Conservation (phyloP, 192 early-diverging fungal genomes). For the Spinellus fusiger region DNA sequence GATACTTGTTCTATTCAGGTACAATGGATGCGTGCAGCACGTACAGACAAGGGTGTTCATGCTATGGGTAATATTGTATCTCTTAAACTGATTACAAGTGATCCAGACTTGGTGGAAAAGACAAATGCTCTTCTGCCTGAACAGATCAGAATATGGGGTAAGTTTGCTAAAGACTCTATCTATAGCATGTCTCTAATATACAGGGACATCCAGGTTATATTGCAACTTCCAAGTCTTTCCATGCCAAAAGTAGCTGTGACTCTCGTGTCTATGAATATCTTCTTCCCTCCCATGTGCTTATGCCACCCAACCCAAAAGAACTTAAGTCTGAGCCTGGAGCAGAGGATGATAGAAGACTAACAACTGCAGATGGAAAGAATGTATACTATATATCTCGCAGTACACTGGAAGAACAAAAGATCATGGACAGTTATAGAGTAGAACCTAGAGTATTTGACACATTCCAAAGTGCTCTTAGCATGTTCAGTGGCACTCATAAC, state of each 20-base stretch:
- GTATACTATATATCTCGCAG: slow-evolving; percentile 4
- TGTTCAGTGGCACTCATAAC: slow-evolving; percentile 85
- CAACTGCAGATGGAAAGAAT: neutral
- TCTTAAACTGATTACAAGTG: slow-evolving; percentile 84
- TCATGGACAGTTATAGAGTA: slow-evolving; percentile 60
- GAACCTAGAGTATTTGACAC: slow-evolving; percentile 49
- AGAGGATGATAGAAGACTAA: slow-evolving; percentile 1
- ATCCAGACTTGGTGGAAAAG: slow-evolving; percentile 64
- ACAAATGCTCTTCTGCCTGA: slow-evolving; percentile 79
- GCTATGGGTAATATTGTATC: slow-evolving; percentile 94
- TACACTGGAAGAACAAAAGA: slow-evolving; percentile 53
- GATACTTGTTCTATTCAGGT: slow-evolving; percentile 40
- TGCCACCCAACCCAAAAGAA: slow-evolving; percentile 19
- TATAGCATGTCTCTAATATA: neutral
- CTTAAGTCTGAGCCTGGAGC: neutral
- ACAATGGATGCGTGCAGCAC: slow-evolving; percentile 82
- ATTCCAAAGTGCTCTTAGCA: slow-evolving; percentile 60
- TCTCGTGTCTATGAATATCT: slow-evolving; percentile 96
- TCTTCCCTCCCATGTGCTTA: slow-evolving; percentile 84
- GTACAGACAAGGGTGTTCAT: slow-evolving; percentile 99
- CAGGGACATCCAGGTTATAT: slow-evolving; percentile 49
- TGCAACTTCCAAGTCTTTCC: slow-evolving; percentile 69
- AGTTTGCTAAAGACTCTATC: neutral
- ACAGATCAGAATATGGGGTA: slow-evolving; percentile 88
- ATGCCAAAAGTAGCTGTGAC: slow-evolving; percentile 89